Conservation (phyloP, 2,329 filamentous ascomycete genomes). For the Calonectria pteridis region DNA sequence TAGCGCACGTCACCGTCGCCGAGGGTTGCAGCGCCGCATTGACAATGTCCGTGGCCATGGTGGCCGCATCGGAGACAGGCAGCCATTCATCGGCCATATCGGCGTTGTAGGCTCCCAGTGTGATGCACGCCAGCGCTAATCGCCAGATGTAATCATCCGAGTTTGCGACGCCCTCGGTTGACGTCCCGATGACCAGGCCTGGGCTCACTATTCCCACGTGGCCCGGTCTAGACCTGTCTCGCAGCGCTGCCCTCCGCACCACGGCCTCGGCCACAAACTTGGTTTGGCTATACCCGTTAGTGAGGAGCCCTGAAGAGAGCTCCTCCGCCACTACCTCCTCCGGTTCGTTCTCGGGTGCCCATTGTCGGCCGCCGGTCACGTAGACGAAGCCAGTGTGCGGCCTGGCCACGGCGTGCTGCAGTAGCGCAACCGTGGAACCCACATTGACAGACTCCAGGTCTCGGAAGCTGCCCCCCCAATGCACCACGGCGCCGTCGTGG, state of each 20-base stretch:
- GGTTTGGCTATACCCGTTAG: conserved; percentile 35
- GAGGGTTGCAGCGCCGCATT: background rate
- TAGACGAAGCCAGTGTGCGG: background rate
- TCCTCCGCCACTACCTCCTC: background rate
- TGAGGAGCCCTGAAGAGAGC: background rate
- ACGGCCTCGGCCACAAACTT: conserved; percentile 41
- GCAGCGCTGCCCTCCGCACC: conserved; percentile 30
- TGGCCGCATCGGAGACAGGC: conserved; percentile 23
- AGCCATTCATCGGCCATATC: conserved; percentile 19
- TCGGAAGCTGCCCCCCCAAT: background rate
- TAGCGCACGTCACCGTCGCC: background rate
- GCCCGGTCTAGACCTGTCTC: conserved; percentile 31
- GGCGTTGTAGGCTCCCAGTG: conserved; percentile 27
- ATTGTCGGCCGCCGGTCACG: background rate
- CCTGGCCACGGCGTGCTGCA: background rate
- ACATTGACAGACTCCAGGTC: background rate
- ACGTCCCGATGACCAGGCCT: conserved; percentile 36
- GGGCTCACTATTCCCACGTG: conserved; percentile 36
- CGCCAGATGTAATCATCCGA: conserved; percentile 38
- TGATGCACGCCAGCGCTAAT: conserved; percentile 27
- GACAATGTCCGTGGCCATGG: conserved; percentile 23
- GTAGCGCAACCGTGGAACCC: background rate
- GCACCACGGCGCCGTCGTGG: background rate
- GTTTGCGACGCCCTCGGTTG: conserved; percentile 38
- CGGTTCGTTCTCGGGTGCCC: background rate